phyloP scores from a whole-genome alignment of 305 asterid species.

The Rubia balearica region DNA sequence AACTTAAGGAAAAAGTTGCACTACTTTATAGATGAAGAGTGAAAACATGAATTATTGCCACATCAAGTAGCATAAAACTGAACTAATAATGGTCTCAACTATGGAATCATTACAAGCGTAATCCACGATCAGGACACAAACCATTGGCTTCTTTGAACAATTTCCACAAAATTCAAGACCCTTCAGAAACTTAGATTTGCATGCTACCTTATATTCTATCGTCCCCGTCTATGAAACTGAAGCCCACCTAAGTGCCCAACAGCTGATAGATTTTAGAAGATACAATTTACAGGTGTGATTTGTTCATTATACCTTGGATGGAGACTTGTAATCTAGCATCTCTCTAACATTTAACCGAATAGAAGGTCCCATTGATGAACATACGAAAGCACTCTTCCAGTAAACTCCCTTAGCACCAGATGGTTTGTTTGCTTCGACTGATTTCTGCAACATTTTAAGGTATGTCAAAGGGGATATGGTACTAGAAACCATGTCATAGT shows the following conservation, averaged over 20 bases:
- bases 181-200: not conserved
- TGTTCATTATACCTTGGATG: constrained; percentile 32
- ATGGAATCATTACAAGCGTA: not conserved
- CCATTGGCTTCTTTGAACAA: constrained; percentile 4
- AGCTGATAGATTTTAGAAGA: constrained; percentile 25
- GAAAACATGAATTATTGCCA: not conserved
- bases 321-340: constrained; percentile 69
- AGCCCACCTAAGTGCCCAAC: constrained; percentile 12
- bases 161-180: constrained; percentile 4
- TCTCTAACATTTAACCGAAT: constrained; percentile 74
- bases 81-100: not conserved
- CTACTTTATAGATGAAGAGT: not conserved
- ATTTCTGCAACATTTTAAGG: constrained; percentile 44
- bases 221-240: constrained; percentile 22
- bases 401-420: constrained; percentile 86
- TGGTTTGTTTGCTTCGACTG: constrained; percentile 93
- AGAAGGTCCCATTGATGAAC: constrained; percentile 98
- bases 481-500: not conserved
- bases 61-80: not conserved
- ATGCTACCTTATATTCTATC: constrained; percentile 23
- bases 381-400: constrained; percentile 91
- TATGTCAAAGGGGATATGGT: not conserved
- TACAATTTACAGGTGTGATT: constrained; percentile 35
- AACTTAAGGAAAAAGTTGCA: not conserved
- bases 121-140: not conserved